These are phyloP conservation scores for Trichoderma guizhouense DNA, from an alignment of 2,329 filamentous ascomycete species.

Conservation along the genomic window DNA sequence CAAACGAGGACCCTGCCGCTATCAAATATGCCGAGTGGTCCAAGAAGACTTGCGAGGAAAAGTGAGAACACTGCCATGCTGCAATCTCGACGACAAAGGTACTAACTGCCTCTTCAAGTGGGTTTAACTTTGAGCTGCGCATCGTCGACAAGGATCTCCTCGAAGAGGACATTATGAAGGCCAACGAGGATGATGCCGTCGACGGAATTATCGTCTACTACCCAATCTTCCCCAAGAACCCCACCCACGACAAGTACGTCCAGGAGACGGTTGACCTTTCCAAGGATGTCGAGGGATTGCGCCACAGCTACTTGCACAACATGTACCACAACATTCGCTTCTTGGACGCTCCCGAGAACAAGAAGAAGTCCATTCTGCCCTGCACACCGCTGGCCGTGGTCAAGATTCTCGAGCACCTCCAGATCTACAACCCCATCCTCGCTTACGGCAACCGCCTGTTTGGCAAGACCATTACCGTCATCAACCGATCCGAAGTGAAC, in stretches of 20 bases:
- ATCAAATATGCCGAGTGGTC: constrained; percentile 96
- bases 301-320: constrained; percentile 93
- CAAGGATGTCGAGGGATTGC: constrained; percentile 95
- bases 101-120: constrained; percentile 49
- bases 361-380: constrained; percentile 86
- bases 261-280: constrained; percentile 86
- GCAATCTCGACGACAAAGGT: background rate
- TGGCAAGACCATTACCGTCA: constrained; percentile 91
- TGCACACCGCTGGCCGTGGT: constrained; percentile 95
- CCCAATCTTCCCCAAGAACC: constrained; percentile 81
- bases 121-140: constrained; percentile 84
- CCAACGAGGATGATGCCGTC: constrained; percentile 73
- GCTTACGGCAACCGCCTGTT: constrained; percentile 90
- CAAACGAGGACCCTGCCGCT: constrained; percentile 86
- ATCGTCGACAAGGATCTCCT: constrained; percentile 82
- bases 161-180: constrained; percentile 81
- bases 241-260: constrained; percentile 86
- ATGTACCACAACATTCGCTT: constrained; percentile 99
- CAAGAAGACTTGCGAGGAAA: constrained; percentile 91
- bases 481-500: constrained; percentile 95
- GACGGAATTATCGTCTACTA: constrained; percentile 98
- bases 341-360: constrained; percentile 72
- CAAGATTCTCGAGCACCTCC: constrained; percentile 93
- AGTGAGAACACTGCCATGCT: constrained; percentile 60
- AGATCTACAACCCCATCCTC: constrained; percentile 94